A percentile compares a stretch with the other conserved stretches of the same genome.
These are phyloP conservation scores for Stachybotrys chlorohalonatus DNA, from an alignment of 2,329 filamentous ascomycete species.

Conservation along the genomic window DNA sequence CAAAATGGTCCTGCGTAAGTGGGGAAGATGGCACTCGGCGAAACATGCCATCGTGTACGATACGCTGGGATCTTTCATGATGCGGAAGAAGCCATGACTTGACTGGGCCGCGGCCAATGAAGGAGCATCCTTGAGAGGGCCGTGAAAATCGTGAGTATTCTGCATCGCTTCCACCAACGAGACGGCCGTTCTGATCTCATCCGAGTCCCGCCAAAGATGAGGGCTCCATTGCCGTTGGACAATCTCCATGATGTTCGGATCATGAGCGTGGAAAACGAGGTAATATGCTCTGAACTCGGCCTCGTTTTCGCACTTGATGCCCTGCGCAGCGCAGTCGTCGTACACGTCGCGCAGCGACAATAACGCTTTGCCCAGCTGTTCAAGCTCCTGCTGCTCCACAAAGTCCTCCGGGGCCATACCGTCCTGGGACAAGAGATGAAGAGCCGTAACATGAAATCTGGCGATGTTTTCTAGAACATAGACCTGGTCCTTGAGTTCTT, in stretches of 20 bases:
- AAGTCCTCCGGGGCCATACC: slow-evolving; percentile 51
- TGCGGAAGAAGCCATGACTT: slow-evolving; percentile 48
- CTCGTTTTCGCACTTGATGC: slow-evolving; percentile 51
- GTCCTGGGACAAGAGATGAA: slow-evolving; percentile 52
- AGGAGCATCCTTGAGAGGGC: slow-evolving; percentile 43
- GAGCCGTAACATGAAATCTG: slow-evolving; percentile 55
- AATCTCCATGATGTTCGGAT: slow-evolving; percentile 44
- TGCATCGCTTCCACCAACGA: slow-evolving; percentile 52
- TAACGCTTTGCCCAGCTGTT: slow-evolving; percentile 57
- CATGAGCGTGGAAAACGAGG: slow-evolving; percentile 50
- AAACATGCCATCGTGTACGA: slow-evolving; percentile 65
- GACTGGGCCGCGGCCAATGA: slow-evolving; percentile 39
- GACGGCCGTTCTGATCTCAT: slow-evolving; percentile 52
- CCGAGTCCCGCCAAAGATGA: slow-evolving; percentile 43
- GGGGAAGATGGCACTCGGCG: slow-evolving; percentile 57
- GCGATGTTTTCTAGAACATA: slow-evolving; percentile 58
- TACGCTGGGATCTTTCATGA: slow-evolving; percentile 45
- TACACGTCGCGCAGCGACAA: slow-evolving; percentile 58
- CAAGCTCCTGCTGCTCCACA: slow-evolving; percentile 57
- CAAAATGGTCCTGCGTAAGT: slow-evolving; percentile 49
- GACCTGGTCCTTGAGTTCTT: slow-evolving; percentile 49
- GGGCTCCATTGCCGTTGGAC: slow-evolving; percentile 49
- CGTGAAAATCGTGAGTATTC: slow-evolving; percentile 46
- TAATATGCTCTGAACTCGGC: slow-evolving; percentile 59
- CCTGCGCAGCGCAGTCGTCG: slow-evolving; percentile 52